These are phyloP conservation scores for Cyclotella kingstonii DNA, from an alignment of 108 stramenopile species.

Conservation along the genomic window DNA sequence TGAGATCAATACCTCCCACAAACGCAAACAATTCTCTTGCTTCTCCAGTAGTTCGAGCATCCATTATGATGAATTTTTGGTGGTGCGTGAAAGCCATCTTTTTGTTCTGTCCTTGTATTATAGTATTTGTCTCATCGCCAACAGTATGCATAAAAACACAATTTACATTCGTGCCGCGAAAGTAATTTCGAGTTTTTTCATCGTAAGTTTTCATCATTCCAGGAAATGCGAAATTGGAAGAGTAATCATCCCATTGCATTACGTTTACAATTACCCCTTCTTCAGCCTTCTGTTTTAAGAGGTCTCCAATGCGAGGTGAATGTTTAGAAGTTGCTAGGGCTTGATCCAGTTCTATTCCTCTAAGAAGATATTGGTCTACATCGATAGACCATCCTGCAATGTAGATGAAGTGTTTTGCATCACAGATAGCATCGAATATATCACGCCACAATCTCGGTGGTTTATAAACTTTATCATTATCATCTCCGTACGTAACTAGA, in stretches of 20 bases:
- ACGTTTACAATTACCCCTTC: constrained; percentile 47
- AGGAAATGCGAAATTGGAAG: constrained; percentile 31
- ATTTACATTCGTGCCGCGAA: constrained; percentile 30
- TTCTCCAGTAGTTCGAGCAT: constrained; percentile 27
- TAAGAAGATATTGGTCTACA: constrained; percentile 36
- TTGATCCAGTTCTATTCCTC: constrained; percentile 38
- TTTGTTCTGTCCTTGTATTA: constrained; percentile 26
- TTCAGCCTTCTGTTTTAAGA: constrained; percentile 41
- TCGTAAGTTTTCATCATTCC: constrained; percentile 47
- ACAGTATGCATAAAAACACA: constrained; percentile 31
- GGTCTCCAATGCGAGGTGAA: constrained; percentile 35
- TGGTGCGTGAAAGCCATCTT: constrained; percentile 49
- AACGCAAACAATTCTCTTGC: constrained; percentile 47
- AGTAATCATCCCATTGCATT: constrained; percentile 54
- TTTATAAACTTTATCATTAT: constrained; percentile 24
- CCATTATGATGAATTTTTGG: constrained; percentile 52
- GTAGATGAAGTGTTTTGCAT: constrained; percentile 49
- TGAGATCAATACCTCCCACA: constrained; percentile 69
- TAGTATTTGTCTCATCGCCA: too few species aligned
- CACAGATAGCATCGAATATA: constrained; percentile 48
- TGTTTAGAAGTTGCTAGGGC: constrained; percentile 20
- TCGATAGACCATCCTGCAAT: constrained; percentile 48
- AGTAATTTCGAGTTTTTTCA: constrained; percentile 38
- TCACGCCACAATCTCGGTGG: constrained; percentile 44
- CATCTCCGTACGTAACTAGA: constrained; percentile 33